Evolutionary conservation across 2,329 filamentous ascomycete species (phyloP).

Genomic region (Xylaria sp.): DNA sequence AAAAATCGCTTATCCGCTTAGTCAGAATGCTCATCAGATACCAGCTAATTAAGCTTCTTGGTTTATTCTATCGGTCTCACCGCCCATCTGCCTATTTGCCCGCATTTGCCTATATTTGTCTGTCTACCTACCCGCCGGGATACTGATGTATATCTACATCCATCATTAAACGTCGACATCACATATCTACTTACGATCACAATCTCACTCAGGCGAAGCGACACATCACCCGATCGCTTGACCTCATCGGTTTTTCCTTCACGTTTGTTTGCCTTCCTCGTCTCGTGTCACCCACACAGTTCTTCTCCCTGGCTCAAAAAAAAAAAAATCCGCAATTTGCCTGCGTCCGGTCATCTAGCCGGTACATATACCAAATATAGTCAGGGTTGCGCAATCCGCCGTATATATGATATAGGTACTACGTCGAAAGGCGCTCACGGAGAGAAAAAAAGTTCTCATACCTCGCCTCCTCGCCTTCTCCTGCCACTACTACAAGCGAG

Average conservation of each 20-base stretch:
- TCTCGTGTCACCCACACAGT: conserved; percentile 29
- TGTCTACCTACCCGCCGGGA: background rate
- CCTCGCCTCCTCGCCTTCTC: conserved; percentile 28
- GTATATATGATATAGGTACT: background rate
- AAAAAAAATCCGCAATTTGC: background rate
- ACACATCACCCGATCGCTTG: conserved; percentile 26
- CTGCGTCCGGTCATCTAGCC: conserved; percentile 7
- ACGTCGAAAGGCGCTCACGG: conserved; percentile 2
- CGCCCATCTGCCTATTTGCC: conserved; percentile 16
- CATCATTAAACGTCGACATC: background rate
- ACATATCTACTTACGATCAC: background rate
- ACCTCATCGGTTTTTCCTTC: background rate
- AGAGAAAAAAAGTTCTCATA: background rate
- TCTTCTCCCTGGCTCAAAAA: conserved; percentile 4
- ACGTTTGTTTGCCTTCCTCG: background rate
- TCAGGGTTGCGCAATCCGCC: conserved; percentile 3
- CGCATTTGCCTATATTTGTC: background rate
- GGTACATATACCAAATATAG: background rate
- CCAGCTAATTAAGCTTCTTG: background rate
- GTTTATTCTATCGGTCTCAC: background rate
- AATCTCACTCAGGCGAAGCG: conserved; percentile 12
- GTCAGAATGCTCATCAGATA: background rate
- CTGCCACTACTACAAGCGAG: conserved; percentile 24
- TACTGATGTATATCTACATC: conserved; percentile 12
- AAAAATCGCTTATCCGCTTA: background rate